A percentile compares a stretch with the other conserved stretches of the same genome.
Conservation (phyloP, 2,329 filamentous ascomycete species). For the Fusarium fracticaudum region DNA sequence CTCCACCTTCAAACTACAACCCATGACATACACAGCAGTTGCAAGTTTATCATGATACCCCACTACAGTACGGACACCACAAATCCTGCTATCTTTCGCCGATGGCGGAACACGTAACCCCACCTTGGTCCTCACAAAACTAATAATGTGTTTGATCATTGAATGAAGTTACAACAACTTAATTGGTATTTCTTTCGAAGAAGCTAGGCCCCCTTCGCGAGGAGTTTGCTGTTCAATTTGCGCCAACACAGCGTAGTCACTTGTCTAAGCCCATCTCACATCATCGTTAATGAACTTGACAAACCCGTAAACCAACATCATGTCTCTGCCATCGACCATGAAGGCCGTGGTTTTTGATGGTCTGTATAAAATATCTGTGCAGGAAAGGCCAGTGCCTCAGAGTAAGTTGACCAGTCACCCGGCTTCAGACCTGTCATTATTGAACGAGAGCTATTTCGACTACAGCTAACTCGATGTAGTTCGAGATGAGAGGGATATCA, state of each 20-base stretch:
- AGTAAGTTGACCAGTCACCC: conserved; percentile 45
- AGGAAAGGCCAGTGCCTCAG: conserved; percentile 81
- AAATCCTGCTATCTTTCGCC: conserved; percentile 6
- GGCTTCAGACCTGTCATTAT: not conserved
- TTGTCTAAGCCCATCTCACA: not conserved
- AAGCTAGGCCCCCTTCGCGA: too few species aligned
- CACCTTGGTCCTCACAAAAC: conserved; percentile 7
- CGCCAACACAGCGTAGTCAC: not conserved
- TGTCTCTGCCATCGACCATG: conserved; percentile 69
- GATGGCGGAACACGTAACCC: conserved; percentile 33
- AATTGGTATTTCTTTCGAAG: not conserved
- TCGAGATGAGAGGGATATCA: conserved; percentile 75
- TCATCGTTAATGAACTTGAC: not conserved
- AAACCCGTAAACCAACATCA: conserved; percentile 5
- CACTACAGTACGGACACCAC: conserved; percentile 14
- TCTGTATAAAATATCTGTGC: conserved; percentile 76
- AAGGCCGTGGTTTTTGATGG: conserved; percentile 90
- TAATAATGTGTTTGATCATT: not conserved
- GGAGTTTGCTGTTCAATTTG: not conserved
- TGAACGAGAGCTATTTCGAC: not conserved
- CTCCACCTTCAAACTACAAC: not conserved
- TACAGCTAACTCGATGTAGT: conserved; percentile 54
- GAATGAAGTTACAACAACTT: not conserved
- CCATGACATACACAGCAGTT: not conserved
- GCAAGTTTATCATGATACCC: conserved; percentile 3